phyloP scores from a whole-genome alignment of 306 rosid species.

The Cercis canadensis region DNA sequence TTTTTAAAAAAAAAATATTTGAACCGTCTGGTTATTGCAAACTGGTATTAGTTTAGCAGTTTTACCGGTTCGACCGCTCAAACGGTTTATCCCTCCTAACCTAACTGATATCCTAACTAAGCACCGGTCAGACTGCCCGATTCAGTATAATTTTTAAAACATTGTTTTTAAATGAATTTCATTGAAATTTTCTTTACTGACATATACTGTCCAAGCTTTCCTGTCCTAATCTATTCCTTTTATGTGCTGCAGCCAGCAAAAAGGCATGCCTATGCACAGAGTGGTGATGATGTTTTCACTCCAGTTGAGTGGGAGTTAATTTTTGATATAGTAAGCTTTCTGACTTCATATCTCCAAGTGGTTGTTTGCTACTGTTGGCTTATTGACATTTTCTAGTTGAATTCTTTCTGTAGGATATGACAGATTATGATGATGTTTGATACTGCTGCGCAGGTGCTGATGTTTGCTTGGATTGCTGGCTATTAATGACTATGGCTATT shows the following conservation, averaged over 20 bases:
- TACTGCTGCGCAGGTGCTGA: conserved; percentile 78
- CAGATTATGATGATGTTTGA: conserved; percentile 70
- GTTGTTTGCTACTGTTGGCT: neutral
- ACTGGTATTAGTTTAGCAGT: no score
- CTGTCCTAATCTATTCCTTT: neutral
- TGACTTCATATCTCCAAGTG: no score
- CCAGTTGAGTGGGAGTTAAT: conserved; percentile 91
- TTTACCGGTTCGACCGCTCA: no score
- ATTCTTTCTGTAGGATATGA: conserved; percentile 52
- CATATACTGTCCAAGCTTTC: no score
- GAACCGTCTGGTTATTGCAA: no score
- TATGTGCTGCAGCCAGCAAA: conserved; percentile 74
- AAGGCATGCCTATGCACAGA: conserved; percentile 80
- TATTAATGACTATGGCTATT: conserved; percentile 65
- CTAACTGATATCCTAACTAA: no score
- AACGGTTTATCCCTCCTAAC: no score
- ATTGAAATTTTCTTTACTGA: no score
- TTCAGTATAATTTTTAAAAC: no score
- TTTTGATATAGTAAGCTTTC: conserved; percentile 79
- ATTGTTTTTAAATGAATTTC: no score
- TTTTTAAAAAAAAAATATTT: no score
- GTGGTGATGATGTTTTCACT: conserved; percentile 73
- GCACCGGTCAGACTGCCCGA: no score
- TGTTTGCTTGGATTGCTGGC: conserved; percentile 71
- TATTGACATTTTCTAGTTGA: conserved; percentile 4